phyloP scores from a whole-genome alignment of 306 rosid species.

The Luffa acutangula region DNA sequence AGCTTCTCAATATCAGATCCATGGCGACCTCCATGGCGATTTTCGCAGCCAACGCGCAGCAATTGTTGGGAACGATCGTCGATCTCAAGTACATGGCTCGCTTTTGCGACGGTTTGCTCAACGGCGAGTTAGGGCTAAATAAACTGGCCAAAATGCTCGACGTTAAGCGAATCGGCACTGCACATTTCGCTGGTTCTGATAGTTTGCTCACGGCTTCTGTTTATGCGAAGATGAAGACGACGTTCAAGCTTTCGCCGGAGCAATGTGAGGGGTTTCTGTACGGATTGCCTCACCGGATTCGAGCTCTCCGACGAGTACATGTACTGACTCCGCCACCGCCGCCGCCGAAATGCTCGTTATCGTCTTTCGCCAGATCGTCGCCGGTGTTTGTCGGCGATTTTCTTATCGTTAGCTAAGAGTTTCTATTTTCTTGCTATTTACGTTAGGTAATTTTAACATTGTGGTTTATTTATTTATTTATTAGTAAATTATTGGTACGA shows the following conservation, averaged over 20 bases:
- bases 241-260: not conserved
- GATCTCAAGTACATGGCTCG: conserved; percentile 2
- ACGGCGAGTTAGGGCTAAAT: not conserved
- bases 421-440: not conserved
- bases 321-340: not conserved
- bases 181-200: not conserved
- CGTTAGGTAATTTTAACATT: too few species aligned
- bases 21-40: not conserved
- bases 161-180: not conserved
- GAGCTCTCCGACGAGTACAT: not conserved
- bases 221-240: not conserved
- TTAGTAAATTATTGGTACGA: not conserved
- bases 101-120: not conserved
- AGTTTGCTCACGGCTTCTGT: not conserved
- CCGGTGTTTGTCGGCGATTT: not conserved
- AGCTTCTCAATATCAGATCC: not conserved
- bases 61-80: not conserved
- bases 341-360: not conserved
- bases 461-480: too few species aligned
- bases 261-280: not conserved
- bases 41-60: not conserved
- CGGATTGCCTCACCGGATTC: not conserved
- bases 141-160: not conserved
- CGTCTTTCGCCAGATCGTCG: not conserved
- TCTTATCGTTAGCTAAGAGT: not conserved